Base-by-base conservation (phyloP, 2,329 filamentous ascomycete species). In the Falciphora oryzae region DNA sequence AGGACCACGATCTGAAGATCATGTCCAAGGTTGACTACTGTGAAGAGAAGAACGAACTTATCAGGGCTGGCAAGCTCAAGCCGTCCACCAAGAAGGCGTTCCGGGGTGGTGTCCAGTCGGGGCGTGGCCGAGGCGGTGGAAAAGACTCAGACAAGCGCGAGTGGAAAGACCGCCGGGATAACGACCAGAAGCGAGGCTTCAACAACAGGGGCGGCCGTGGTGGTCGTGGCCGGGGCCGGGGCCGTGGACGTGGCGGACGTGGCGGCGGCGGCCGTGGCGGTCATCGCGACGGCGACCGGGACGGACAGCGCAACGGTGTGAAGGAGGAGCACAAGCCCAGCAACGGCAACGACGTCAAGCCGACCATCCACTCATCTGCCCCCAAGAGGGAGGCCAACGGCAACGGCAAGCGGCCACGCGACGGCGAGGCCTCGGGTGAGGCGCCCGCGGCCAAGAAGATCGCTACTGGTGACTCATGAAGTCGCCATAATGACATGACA, bases 1-100 rank as follows among this genome's bases (percentile, higher is more conserved):
- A 96, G 76, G 93, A 84, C 63, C 83, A 91, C 69, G 88, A 92
- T 44, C 83, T 98, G 63, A 80, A 88, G 74, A 89, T 95, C 79
- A 93, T 92, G 87, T 88, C 87, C 77, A 99, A 99, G 88, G 85
- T 86, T 72, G 90, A 87, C 25, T 99, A 99, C 77, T 89, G 90
- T 69, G 83, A 89, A n/a, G 86, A 89, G 76, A 94, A 94, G 81
- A 83, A 82, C 65, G 79, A 87, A 64, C 85, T 90, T 53, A 93
- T 94, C 71, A 82, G 85, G 70, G 83, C 87, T 58, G 91, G 91
- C 66, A 87, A 86, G 72, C 80, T 92, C 61, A 80, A 87, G 73
- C 85, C 89, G 67, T 86, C 80, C 71, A 75, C 73, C 61, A 74
- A 71, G 67, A 75, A 75, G 66, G 67, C 70, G 27, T 85, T 85